Conservation (phyloP, 768 basidiomycete species). For the Lepiota brunneoincarnata region DNA sequence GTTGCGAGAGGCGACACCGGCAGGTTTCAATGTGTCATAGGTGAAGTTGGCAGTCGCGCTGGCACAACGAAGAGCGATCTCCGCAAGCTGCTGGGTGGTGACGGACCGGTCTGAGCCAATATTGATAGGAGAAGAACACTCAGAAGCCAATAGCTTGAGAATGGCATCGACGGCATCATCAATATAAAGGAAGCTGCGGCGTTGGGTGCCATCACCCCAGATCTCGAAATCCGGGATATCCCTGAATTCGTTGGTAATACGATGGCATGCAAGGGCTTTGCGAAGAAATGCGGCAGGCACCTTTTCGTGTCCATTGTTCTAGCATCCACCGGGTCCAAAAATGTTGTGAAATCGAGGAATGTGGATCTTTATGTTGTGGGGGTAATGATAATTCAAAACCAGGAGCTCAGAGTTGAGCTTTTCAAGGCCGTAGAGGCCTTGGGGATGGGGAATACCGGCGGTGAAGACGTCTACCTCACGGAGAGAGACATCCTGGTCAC, state of each 20-base stretch:
- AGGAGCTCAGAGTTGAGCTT: constrained; percentile 51
- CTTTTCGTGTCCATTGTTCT: constrained; percentile 55
- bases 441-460: constrained; percentile 33
- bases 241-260: constrained; percentile 9
- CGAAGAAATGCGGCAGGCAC: constrained; percentile 55
- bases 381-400: constrained; percentile 29
- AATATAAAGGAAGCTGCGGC: constrained; percentile 55
- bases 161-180: constrained; percentile 53
- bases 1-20: constrained; percentile 50
- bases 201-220: constrained; percentile 55
- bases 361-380: constrained; percentile 31
- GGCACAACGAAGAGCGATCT: constrained; percentile 32
- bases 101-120: constrained; percentile 48
- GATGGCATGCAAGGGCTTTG: constrained; percentile 41
- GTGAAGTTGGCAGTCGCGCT: constrained; percentile 31
- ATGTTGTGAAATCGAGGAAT: constrained; percentile 61
- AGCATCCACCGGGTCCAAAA: constrained; percentile 52
- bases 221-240: constrained; percentile 38
- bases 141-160: constrained; percentile 37
- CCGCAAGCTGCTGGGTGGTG: constrained; percentile 39
- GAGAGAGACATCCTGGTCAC: constrained; percentile 37
- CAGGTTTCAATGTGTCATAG: constrained; percentile 27
- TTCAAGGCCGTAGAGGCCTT: constrained; percentile 60
- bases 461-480: constrained; percentile 43
- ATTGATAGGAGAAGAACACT: constrained; percentile 38